Percentiles rank a stretch among this genome's conserved stretches.
Evolutionary conservation across 805 yeast genomes (phyloP).

Genomic region (Metschnikowia baotianmanensis): DNA sequence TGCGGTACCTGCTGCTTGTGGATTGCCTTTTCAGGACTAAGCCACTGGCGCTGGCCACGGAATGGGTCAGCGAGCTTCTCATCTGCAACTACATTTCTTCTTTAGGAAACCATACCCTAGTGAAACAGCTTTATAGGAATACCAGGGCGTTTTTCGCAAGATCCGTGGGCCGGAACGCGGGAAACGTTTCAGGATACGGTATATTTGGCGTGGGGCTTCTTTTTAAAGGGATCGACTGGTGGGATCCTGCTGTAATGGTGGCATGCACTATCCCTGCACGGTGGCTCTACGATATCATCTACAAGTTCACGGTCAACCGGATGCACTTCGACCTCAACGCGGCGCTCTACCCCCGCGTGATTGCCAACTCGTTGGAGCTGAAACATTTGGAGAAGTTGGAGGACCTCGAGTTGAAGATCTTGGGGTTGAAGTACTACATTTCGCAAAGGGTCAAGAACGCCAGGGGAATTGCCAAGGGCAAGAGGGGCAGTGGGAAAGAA

Average conservation of each 20-base stretch:
- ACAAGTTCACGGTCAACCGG: conserved; percentile 33
- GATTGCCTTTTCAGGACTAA: conserved; percentile 24
- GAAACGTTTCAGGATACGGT: no score
- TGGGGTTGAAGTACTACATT: conserved; percentile 11
- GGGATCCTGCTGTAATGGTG: conserved; percentile 32
- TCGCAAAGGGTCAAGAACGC: conserved; percentile 5
- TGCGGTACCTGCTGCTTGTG: conserved; percentile 33
- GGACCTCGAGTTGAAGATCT: conserved; percentile 11
- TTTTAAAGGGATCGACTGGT: conserved; percentile 26
- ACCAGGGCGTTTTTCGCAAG: background rate
- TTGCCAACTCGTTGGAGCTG: conserved; percentile 27
- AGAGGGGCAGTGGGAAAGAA: background rate
- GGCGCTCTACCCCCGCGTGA: conserved; percentile 30
- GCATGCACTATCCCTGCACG: conserved; percentile 35
- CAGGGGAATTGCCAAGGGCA: no score
- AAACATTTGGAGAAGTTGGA: conserved; percentile 18
- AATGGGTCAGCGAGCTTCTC: conserved; percentile 34
- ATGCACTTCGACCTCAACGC: conserved; percentile 30
- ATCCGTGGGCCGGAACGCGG: no score
- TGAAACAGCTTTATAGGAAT: conserved; percentile 19
- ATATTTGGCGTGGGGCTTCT: conserved; percentile 7
- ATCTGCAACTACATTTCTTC: conserved; percentile 37
- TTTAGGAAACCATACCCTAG: conserved; percentile 34
- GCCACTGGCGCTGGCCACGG: conserved; percentile 2
- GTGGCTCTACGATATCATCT: conserved; percentile 36